Evolutionary conservation across 2,329 filamentous ascomycete species (phyloP).

Genomic region (Alternaria hordeiaustralica): DNA sequence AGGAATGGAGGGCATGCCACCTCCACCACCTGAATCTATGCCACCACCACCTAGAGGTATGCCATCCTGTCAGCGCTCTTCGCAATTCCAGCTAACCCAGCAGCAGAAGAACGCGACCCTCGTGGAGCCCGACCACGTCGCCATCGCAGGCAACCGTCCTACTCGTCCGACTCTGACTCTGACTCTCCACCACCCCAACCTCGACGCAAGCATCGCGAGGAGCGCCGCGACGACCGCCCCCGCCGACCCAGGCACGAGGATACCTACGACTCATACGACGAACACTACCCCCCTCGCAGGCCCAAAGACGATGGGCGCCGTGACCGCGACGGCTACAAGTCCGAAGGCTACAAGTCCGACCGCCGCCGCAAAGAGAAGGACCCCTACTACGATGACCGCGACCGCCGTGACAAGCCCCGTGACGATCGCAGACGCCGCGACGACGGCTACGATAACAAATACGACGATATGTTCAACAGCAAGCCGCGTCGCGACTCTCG

Average conservation of each 20-base stretch:
- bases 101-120: slow-evolving; percentile 5
- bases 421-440: slow-evolving; percentile 22
- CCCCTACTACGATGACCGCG: slow-evolving; percentile 14
- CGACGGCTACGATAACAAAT: slow-evolving; percentile 23
- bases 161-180: slow-evolving; percentile 24
- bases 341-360: slow-evolving; percentile 22
- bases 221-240: slow-evolving; percentile 27
- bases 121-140: slow-evolving; percentile 16
- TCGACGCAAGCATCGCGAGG: slow-evolving; percentile 28
- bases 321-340: slow-evolving; percentile 35
- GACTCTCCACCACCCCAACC: slow-evolving; percentile 31
- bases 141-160: slow-evolving; percentile 24
- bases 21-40: not conserved
- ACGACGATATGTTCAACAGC: slow-evolving; percentile 28
- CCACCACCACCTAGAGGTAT: slow-evolving; percentile 15
- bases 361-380: slow-evolving; percentile 6
- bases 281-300: slow-evolving; percentile 28
- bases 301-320: slow-evolving; percentile 15
- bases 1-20: not conserved
- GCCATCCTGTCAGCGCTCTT: not conserved
- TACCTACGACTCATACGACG: slow-evolving; percentile 37
- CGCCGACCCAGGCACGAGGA: slow-evolving; percentile 23
- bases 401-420: slow-evolving; percentile 27
- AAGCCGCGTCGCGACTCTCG: slow-evolving; percentile 21
- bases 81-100: not conserved